A percentile compares a stretch with the other conserved stretches of the same genome.
phyloP scores from a whole-genome alignment of 2,329 filamentous ascomycete species.

The Fusarium sp. region DNA sequence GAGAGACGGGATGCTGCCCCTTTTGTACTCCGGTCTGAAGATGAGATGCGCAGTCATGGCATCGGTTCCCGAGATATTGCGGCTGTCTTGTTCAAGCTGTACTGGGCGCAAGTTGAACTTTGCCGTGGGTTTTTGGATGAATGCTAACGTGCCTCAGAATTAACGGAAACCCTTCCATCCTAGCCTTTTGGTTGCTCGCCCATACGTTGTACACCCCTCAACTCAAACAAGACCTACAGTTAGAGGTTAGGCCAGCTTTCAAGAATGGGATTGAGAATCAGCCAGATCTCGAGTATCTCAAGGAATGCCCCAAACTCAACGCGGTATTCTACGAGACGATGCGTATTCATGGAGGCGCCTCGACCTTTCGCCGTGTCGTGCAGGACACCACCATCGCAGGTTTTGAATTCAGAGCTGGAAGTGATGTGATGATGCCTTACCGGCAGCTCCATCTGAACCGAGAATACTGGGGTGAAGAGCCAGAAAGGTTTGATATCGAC shows the following conservation, averaged over 20 bases:
- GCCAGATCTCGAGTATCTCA: neutral
- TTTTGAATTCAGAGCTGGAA: neutral
- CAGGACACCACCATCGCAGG: neutral
- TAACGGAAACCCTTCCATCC: neutral
- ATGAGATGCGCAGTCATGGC: neutral
- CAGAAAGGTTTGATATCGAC: neutral
- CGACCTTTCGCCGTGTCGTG: neutral
- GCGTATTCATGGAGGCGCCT: neutral
- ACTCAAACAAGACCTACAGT: neutral
- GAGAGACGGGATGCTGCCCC: neutral
- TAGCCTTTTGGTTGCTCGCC: neutral
- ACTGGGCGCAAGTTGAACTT: neutral
- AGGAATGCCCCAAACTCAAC: neutral
- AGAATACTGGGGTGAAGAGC: neutral
- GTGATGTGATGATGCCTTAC: neutral
- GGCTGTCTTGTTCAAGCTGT: neutral
- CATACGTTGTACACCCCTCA: neutral
- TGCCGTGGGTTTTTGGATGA: accelerated
- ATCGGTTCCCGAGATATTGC: neutral
- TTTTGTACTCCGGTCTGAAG: neutral
- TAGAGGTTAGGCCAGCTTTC: neutral
- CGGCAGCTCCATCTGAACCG: neutral
- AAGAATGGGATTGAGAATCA: accelerated
- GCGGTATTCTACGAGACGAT: neutral
- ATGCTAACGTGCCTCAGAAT: neutral